Conservation (phyloP, 306 rosid genomes). For the Acacia melanoxylon region DNA sequence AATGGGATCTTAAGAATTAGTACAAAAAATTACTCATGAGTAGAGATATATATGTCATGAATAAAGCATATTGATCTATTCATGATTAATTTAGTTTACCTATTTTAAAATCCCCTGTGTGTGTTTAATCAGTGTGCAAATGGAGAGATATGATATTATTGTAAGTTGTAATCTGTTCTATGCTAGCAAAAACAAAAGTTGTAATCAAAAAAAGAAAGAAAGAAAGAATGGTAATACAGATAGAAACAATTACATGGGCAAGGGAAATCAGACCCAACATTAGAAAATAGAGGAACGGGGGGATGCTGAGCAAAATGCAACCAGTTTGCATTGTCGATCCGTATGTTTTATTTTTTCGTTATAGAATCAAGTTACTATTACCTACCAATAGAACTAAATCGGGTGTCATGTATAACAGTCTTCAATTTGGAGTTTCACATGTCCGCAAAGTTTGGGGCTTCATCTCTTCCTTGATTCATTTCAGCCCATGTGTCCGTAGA, state of each 20-base stretch:
- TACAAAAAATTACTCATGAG: too few species aligned
- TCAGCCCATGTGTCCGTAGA: conserved; percentile 62
- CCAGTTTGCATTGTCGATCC: conserved; percentile 24
- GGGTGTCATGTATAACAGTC: conserved; percentile 38
- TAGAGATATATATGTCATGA: too few species aligned
- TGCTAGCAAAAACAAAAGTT: too few species aligned
- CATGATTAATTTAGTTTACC: too few species aligned
- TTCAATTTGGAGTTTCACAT: conserved; percentile 32
- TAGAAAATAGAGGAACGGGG: neutral
- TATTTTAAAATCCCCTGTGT: too few species aligned
- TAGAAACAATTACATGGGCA: neutral
- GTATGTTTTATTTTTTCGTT: conserved; percentile 23
- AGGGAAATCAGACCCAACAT: neutral
- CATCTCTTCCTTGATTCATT: conserved; percentile 46
- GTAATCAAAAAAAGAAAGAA: too few species aligned
- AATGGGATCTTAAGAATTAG: too few species aligned
- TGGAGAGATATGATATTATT: too few species aligned
- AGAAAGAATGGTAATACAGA: neutral
- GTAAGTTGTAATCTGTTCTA: too few species aligned
- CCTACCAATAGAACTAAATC: conserved; percentile 39
- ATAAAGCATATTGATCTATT: too few species aligned
- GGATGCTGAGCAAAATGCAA: conserved; percentile 13
- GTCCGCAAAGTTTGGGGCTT: conserved; percentile 37
- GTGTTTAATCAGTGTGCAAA: too few species aligned
- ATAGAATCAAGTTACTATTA: conserved; percentile 22